Conservation (phyloP, 2,329 filamentous ascomycete species). For the Apiospora aurea region DNA sequence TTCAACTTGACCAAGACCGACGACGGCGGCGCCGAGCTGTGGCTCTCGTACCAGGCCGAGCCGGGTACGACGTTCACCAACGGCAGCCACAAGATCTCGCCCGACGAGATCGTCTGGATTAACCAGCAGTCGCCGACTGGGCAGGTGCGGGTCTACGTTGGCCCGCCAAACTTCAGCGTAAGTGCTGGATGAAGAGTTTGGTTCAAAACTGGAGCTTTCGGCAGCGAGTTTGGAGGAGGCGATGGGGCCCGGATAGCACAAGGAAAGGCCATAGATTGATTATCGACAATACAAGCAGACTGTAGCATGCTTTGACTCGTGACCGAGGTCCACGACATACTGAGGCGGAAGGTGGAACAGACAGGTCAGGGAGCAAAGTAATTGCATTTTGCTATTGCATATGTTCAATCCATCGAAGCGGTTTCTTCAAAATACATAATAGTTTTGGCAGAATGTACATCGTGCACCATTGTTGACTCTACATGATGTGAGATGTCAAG, state of each 20-base stretch:
- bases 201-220: background rate
- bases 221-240: background rate
- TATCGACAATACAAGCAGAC: no score
- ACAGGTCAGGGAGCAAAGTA: background rate
- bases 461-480: background rate
- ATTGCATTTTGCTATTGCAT: background rate
- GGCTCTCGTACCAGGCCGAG: slow-evolving; percentile 29
- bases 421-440: background rate
- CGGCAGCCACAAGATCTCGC: slow-evolving; percentile 29
- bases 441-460: background rate
- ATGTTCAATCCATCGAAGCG: no score
- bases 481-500: background rate
- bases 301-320: no score
- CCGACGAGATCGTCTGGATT: slow-evolving; percentile 31
- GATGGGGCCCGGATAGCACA: background rate
- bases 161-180: slow-evolving; percentile 31
- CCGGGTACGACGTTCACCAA: slow-evolving; percentile 1
- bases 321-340: no score
- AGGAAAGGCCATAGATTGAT: background rate
- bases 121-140: slow-evolving; percentile 33
- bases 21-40: slow-evolving; percentile 32
- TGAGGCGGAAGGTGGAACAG: background rate
- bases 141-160: slow-evolving; percentile 32
- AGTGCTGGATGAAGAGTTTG: background rate
- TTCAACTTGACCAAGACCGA: slow-evolving; percentile 31